phyloP scores from a whole-genome alignment of 108 stramenopile genomes.

The Seminavis robusta region DNA sequence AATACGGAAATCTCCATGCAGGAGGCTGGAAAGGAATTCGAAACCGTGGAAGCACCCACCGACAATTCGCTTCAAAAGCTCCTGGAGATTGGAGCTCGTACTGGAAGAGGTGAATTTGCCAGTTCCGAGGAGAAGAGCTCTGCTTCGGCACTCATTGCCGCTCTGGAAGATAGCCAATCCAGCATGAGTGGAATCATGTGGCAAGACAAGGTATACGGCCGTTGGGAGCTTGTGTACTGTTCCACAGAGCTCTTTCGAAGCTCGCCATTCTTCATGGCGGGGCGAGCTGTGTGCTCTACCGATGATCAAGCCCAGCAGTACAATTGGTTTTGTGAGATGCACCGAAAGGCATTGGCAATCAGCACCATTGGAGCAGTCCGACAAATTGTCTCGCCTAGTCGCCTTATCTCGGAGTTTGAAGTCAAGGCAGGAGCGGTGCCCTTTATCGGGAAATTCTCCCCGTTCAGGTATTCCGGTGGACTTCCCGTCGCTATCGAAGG shows the following conservation, averaged over 20 bases:
- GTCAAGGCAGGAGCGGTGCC: constrained; percentile 80
- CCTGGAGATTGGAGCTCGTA: constrained; percentile 48
- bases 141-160: constrained; percentile 23
- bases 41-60: no score
- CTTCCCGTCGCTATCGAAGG: constrained; percentile 76
- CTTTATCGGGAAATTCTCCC: constrained; percentile 61
- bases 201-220: constrained; percentile 47
- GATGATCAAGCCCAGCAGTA: constrained; percentile 59
- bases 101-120: constrained; percentile 74
- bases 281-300: constrained; percentile 73
- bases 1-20: no score
- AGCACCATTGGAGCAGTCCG: constrained; percentile 71
- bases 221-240: constrained; percentile 80
- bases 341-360: constrained; percentile 75
- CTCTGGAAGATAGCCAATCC: constrained; percentile 41
- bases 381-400: constrained; percentile 53
- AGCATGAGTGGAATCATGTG: constrained; percentile 17
- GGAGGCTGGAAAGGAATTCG: no score
- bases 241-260: constrained; percentile 78
- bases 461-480: constrained; percentile 67
- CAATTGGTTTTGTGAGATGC: constrained; percentile 91
- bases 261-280: constrained; percentile 86
- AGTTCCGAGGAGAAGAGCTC: constrained; percentile 37
- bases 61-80: no score
- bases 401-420: constrained; percentile 75